Conservation (phyloP, 805 yeast genomes). For the Komagataella phaffii region DNA sequence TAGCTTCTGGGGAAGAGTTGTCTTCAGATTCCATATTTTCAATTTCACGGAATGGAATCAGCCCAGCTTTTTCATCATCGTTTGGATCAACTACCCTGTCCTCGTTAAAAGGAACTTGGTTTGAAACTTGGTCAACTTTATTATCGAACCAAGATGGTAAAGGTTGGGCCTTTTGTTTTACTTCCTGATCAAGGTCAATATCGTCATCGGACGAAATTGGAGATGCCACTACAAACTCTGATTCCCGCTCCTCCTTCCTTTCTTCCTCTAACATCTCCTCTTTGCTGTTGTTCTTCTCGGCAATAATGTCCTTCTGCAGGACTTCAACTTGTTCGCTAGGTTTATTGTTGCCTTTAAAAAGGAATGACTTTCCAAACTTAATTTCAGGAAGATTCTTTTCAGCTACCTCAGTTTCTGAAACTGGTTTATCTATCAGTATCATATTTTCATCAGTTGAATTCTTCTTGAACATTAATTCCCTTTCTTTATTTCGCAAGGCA, state of each 20-base stretch:
- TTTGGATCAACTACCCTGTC: neutral
- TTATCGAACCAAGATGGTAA: constrained; percentile 21
- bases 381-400: neutral
- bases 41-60: constrained; percentile 19
- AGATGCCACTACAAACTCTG: neutral
- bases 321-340: neutral
- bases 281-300: constrained; percentile 4
- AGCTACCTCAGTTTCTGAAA: constrained; percentile 3
- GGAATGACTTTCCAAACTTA: constrained; percentile 2
- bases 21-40: constrained; percentile 26
- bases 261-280: constrained; percentile 1
- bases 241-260: neutral
- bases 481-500: constrained; percentile 15
- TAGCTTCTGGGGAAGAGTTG: constrained; percentile 28
- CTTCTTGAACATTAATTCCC: constrained; percentile 4
- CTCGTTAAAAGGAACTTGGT: neutral
- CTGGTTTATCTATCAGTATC: constrained; percentile 9
- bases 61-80: neutral
- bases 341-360: neutral
- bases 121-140: constrained; percentile 3
- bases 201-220: constrained; percentile 3
- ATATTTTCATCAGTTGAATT: constrained; percentile 9
- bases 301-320: neutral
- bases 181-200: constrained; percentile 7
- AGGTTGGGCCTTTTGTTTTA: constrained; percentile 7